Base-by-base conservation (phyloP, 148 eudicot genomes). In the Arctostaphylos glauca region DNA sequence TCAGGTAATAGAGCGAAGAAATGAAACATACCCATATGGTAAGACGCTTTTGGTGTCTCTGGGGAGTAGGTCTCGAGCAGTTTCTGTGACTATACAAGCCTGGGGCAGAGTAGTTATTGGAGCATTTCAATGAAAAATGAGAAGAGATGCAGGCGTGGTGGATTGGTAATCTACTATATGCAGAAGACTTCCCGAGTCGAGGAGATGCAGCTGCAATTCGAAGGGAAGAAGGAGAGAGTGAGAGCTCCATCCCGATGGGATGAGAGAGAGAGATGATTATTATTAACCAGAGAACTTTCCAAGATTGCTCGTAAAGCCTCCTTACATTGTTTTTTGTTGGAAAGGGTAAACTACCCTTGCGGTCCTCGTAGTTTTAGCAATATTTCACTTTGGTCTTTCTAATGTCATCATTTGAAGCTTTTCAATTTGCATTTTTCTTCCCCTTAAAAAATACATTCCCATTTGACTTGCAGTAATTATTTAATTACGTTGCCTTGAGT, bases 231-330 rank as follows among this genome's bases (percentile, higher is more conserved):
- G 86, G 43, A 47, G 87, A 68, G 83, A 84, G 78, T 73, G 92
- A 85, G 84, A 90, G 89, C 90, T 87, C 92, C 96, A 93, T 91
- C 21, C 70, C 5, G 79, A 77, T 70, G 9, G 47, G 48, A 41
- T 3, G 78, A 77, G 76, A 6, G 80, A 70, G 76, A 56, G 83
- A 79, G 23, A 16, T 71, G 73, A 67, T 2, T 0, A 8, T 3
- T 1, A 19, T 71, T 43, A 19, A 73, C 31, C 76, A 73, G 52
- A 47, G 52, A 73, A 73, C 2, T 73, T 44, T 71, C 74, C 15
- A 53, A 16, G 76, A 52, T 5, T 46, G 23, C 47, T 5, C 19
- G 23, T 31, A 31, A 31, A 31, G 38, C 38, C 46, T 14, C 43
- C 19, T 38, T 0, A 5, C 67, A 21, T n/a, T 60, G 67, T 60